Evolutionary conservation across 495 filamentous ascomycete genomes (phyloP), one percentile per base, ranked within the genome.

Genomic region (Penicillium bovifimosum): DNA sequence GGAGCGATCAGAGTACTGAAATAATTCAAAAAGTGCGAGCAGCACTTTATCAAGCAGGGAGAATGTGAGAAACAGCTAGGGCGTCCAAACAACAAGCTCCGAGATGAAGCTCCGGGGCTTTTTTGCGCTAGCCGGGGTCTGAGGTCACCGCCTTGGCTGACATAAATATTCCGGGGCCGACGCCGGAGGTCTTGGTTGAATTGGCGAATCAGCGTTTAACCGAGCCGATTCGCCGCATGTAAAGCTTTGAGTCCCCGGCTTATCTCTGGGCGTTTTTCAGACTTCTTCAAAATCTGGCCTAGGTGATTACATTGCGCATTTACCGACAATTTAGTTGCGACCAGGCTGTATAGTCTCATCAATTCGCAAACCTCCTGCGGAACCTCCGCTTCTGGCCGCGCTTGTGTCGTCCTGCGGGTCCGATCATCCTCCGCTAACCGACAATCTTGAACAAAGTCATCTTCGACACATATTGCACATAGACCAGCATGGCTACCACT

Each of bases 401-500:
- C 14, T 45, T 16, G n/a, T 36, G 17, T 47, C 18, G 7, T 46
- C 33, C 24, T 38, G 27, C 42, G 24, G 41, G 28, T 63, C 63
- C 63, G 59, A 58, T 60, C 36, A 29, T 50, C 33, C 53, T 55
- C 56, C 60, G 49, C 51, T 55, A 18, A 20, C 54, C 54, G 53
- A 58, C 26, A 34, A 45, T 34, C 38, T 39, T 35, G 41, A 26
- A 20, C 50, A 42, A n/a, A 50, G 40, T 55, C 42, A 41, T 41
- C 47, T 9, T 27, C 14, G 34, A 31, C 28, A 26, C 36, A 28
- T 17, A 55, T 38, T 17, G 18, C 45, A 20, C 24, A 33, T 31
- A 34, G 52, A 24, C 16, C 49, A 52, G 31, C 6, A 81, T 81
- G 78, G 70, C 78, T 36, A 81, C 78, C 14, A 81, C 78, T 29